Evolutionary conservation across 2,329 filamentous ascomycete species (phyloP).

Genomic region (Diaporthe sp.): DNA sequence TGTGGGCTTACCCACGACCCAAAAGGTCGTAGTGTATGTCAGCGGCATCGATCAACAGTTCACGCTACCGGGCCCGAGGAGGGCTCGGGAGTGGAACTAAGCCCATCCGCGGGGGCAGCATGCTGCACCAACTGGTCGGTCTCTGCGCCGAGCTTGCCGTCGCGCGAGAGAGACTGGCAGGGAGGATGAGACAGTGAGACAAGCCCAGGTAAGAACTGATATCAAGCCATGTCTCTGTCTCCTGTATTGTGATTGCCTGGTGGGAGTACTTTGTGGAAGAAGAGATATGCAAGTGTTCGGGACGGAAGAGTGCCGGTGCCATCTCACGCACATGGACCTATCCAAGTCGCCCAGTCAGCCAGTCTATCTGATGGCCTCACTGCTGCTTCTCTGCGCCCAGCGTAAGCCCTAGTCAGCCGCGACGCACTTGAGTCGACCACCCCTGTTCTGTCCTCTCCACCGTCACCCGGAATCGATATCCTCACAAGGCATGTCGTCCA

Average conservation of each 20-base stretch:
- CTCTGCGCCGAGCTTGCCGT: background rate
- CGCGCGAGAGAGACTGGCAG: background rate
- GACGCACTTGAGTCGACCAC: background rate
- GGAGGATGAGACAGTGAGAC: constrained; percentile 8
- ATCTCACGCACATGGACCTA: background rate
- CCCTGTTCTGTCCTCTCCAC: background rate
- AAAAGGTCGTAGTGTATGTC: background rate
- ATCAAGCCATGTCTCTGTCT: background rate
- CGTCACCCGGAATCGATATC: background rate
- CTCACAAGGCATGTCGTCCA: background rate
- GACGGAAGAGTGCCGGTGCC: background rate
- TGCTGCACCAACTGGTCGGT: background rate
- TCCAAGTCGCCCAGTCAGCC: no score
- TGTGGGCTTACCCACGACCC: background rate
- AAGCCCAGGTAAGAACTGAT: background rate
- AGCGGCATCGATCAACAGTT: background rate
- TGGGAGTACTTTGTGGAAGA: background rate
- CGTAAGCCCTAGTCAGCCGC: constrained; percentile 20
- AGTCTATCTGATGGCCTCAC: background rate
- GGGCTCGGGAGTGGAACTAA: background rate
- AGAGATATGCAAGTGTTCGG: background rate
- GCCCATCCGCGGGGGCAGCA: background rate
- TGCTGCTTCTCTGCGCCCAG: background rate
- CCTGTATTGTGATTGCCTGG: background rate
- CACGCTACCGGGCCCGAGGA: background rate